Percentiles rank a stretch among this genome's conserved stretches.
Conservation (phyloP, 2,329 filamentous ascomycete genomes). For the Cyphellophora attinorum region DNA sequence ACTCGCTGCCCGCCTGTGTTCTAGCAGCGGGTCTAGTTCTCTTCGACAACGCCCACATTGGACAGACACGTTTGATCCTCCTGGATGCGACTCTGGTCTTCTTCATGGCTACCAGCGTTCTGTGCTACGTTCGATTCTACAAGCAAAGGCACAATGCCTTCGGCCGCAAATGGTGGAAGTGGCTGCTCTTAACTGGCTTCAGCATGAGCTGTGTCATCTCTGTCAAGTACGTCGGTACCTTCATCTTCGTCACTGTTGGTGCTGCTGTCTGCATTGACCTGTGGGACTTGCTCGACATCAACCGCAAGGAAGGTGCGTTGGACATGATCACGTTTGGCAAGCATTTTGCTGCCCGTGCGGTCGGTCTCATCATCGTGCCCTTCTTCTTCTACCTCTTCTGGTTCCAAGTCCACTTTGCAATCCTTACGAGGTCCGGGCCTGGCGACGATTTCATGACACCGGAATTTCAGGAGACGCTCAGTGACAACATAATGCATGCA, state of each 20-base stretch:
- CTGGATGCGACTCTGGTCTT: slow-evolving; percentile 90
- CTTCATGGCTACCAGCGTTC: slow-evolving; percentile 88
- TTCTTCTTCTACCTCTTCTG: slow-evolving; percentile 99
- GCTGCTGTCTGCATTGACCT: slow-evolving; percentile 89
- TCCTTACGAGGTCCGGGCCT: slow-evolving; percentile 78
- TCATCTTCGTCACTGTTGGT: slow-evolving; percentile 95
- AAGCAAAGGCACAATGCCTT: slow-evolving; percentile 87
- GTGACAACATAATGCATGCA: slow-evolving; percentile 85
- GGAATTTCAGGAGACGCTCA: slow-evolving; percentile 93
- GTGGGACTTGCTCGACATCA: slow-evolving; percentile 88
- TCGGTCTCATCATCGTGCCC: slow-evolving; percentile 79
- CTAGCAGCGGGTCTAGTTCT: slow-evolving; percentile 78
- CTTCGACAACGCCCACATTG: slow-evolving; percentile 95
- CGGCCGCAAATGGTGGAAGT: slow-evolving; percentile 98
- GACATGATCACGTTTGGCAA: slow-evolving; percentile 70
- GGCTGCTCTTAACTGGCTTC: slow-evolving; percentile 91
- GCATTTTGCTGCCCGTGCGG: slow-evolving; percentile 79
- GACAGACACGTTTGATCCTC: slow-evolving; percentile 88
- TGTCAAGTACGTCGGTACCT: slow-evolving; percentile 93
- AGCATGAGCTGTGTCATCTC: slow-evolving; percentile 95
- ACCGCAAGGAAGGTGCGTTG: slow-evolving; percentile 72
- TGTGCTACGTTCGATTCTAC: slow-evolving; percentile 96
- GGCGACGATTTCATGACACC: slow-evolving; percentile 99
- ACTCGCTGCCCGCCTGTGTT: slow-evolving; percentile 85
- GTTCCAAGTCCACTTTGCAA: slow-evolving; percentile 98